A percentile compares a stretch with the other conserved stretches of the same genome.
Evolutionary conservation across 2,329 filamentous ascomycete species (phyloP).

Genomic region (Fusarium hostae): DNA sequence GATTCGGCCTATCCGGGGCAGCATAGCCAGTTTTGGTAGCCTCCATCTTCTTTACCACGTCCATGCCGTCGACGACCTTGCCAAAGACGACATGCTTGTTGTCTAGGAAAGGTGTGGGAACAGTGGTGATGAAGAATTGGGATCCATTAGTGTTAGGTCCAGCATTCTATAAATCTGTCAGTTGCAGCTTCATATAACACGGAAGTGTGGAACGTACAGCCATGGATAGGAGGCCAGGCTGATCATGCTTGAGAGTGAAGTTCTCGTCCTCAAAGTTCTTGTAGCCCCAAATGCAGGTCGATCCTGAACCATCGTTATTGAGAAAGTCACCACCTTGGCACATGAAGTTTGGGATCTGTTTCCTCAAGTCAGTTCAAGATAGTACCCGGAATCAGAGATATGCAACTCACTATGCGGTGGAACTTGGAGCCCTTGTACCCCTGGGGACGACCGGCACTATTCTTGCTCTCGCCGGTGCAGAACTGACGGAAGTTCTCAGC

Average conservation of each 20-base stretch:
- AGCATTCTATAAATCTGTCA: conserved; percentile 71
- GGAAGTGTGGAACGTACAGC: conserved; percentile 70
- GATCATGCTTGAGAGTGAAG: conserved; percentile 81
- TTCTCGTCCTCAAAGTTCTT: conserved; percentile 91
- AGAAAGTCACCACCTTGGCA: conserved; percentile 97
- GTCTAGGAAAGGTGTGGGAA: conserved; percentile 86
- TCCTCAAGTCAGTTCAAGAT: conserved; percentile 9
- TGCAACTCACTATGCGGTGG: conserved; percentile 82
- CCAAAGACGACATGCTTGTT: conserved; percentile 97
- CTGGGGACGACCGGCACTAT: conserved; percentile 78
- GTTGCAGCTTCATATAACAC: neutral
- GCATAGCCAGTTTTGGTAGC: conserved; percentile 81
- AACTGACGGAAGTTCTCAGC: conserved; percentile 98
- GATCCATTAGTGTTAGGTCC: conserved; percentile 93
- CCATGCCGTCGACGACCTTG: conserved; percentile 87
- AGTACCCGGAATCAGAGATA: neutral
- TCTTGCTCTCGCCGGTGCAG: conserved; percentile 93
- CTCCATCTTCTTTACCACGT: conserved; percentile 92
- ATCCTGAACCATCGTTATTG: conserved; percentile 91
- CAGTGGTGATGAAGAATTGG: conserved; percentile 97
- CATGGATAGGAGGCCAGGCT: conserved; percentile 88
- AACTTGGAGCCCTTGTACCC: conserved; percentile 97
- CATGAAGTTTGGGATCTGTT: conserved; percentile 94
- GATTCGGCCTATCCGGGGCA: conserved; percentile 81
- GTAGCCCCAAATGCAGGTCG: conserved; percentile 86